Percentiles rank a stretch among this genome's conserved stretches.
Conservation (phyloP, 176 grass and related monocot species). For the Aegilops longissima region DNA sequence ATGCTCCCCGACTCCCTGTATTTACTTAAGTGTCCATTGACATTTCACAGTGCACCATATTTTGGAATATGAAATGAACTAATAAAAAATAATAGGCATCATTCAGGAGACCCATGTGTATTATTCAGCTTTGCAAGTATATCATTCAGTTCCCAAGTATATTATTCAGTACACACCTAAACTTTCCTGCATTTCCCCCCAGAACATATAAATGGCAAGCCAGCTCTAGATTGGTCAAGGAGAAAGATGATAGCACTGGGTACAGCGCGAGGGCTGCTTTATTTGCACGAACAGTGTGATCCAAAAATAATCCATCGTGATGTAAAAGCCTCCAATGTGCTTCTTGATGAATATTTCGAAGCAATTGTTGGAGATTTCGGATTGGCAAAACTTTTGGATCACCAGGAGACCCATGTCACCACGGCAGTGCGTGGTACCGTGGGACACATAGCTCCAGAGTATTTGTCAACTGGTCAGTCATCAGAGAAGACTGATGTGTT, state of each 20-base stretch:
- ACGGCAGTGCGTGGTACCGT: slow-evolving; percentile 93
- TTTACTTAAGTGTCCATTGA: background rate
- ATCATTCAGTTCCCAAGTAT: background rate
- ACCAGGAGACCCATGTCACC: slow-evolving; percentile 88
- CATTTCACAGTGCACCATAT: slow-evolving; percentile 13
- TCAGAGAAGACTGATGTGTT: slow-evolving; percentile 99
- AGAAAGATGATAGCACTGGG: slow-evolving; percentile 91
- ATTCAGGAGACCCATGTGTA: too few species aligned
- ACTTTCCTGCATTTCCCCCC: background rate
- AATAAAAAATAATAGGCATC: too few species aligned
- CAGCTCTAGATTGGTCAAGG: slow-evolving; percentile 90
- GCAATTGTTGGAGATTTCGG: slow-evolving; percentile 97
- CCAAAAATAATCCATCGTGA: slow-evolving; percentile 98
- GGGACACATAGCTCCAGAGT: slow-evolving; percentile 96
- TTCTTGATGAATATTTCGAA: slow-evolving; percentile 96
- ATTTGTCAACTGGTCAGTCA: slow-evolving; percentile 93
- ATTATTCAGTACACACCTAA: background rate
- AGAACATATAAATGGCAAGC: slow-evolving; percentile 77
- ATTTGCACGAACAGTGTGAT: slow-evolving; percentile 93
- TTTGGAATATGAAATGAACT: slow-evolving; percentile 9
- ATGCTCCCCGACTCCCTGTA: background rate
- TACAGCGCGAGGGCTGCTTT: slow-evolving; percentile 81
- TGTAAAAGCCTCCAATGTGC: slow-evolving; percentile 96
- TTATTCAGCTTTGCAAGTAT: too few species aligned
- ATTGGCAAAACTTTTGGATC: slow-evolving; percentile 92